These are phyloP conservation scores for Thielaviopsis populi DNA, from an alignment of 2,329 filamentous ascomycete genomes.

Conservation along the genomic window DNA sequence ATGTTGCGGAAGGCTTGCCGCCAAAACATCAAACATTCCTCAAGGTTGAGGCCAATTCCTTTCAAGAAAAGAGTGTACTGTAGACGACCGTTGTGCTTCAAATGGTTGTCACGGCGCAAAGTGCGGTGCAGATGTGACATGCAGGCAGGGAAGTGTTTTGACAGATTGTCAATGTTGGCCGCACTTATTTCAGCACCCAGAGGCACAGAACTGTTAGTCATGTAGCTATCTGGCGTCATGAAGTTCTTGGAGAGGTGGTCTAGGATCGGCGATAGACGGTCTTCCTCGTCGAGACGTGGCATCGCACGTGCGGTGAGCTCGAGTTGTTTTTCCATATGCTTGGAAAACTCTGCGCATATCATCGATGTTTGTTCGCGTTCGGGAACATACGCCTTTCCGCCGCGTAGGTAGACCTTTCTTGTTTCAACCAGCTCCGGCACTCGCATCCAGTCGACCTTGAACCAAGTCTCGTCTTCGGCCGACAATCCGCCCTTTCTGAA, in stretches of 20 bases:
- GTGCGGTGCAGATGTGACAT: conserved; percentile 85
- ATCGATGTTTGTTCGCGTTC: conserved; percentile 74
- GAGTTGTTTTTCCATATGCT: conserved; percentile 62
- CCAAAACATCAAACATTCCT: conserved; percentile 89
- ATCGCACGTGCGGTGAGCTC: conserved; percentile 86
- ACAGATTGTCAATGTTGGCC: conserved; percentile 62
- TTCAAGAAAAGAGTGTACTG: conserved; percentile 97
- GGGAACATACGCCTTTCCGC: conserved; percentile 82
- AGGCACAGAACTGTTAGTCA: conserved; percentile 46
- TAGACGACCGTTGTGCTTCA: conserved; percentile 84
- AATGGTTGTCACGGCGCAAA: conserved; percentile 71
- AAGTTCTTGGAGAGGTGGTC: conserved; percentile 89
- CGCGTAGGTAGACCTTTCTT: conserved; percentile 59
- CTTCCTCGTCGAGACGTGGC: conserved; percentile 88
- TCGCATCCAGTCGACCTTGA: conserved; percentile 90
- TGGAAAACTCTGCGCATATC: conserved; percentile 74
- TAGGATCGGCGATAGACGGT: conserved; percentile 57
- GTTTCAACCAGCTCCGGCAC: conserved; percentile 82
- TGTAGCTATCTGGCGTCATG: conserved; percentile 74
- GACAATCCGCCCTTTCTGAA: conserved; percentile 26
- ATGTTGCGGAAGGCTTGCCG: conserved; percentile 69
- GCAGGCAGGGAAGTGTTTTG: conserved; percentile 75
- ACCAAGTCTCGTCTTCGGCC: conserved; percentile 72
- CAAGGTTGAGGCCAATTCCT: conserved; percentile 80
- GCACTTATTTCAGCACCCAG: conserved; percentile 61